Conservation (phyloP, 352 stramenopile species). For the Phytophthora fragariaefolia region DNA sequence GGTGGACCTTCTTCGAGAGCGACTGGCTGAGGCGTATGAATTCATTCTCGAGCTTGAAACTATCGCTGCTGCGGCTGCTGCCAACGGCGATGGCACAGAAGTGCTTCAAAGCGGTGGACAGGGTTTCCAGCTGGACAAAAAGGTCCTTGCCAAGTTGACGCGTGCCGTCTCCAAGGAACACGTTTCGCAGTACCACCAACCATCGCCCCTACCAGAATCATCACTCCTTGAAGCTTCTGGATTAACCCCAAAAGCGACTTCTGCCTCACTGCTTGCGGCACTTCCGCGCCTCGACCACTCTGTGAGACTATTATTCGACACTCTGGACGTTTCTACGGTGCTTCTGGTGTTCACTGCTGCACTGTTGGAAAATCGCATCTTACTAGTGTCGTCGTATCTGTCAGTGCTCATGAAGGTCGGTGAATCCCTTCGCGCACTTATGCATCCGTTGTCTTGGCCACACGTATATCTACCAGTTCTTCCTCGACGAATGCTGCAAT, state of each 20-base stretch:
- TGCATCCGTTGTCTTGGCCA: constrained; percentile 87
- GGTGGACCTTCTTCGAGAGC: constrained; percentile 79
- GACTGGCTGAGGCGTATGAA: constrained; percentile 83
- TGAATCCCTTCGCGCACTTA: constrained; percentile 81
- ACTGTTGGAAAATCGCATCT: constrained; percentile 82
- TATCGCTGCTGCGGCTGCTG: constrained; percentile 46
- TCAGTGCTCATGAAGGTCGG: constrained; percentile 85
- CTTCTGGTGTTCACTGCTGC: constrained; percentile 79
- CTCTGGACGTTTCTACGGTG: constrained; percentile 75
- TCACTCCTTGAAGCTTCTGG: constrained; percentile 43
- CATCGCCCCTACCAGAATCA: constrained; percentile 41
- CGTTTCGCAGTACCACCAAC: constrained; percentile 58
- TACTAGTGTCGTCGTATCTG: constrained; percentile 82
- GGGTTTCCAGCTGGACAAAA: constrained; percentile 79
- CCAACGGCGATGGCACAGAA: constrained; percentile 23
- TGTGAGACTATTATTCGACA: constrained; percentile 82
- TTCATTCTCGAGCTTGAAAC: constrained; percentile 78
- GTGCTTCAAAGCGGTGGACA: constrained; percentile 25
- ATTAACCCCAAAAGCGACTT: constrained; percentile 36
- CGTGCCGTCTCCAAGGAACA: constrained; percentile 72
- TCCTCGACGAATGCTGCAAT: constrained; percentile 80
- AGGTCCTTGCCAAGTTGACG: constrained; percentile 79
- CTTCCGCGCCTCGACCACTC: constrained; percentile 79
- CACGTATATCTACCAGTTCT: constrained; percentile 89
- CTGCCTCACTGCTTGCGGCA: constrained; percentile 45